These are phyloP conservation scores for Thielaviopsis euricoi DNA, from an alignment of 2,329 filamentous ascomycete species.

Conservation along the genomic window DNA sequence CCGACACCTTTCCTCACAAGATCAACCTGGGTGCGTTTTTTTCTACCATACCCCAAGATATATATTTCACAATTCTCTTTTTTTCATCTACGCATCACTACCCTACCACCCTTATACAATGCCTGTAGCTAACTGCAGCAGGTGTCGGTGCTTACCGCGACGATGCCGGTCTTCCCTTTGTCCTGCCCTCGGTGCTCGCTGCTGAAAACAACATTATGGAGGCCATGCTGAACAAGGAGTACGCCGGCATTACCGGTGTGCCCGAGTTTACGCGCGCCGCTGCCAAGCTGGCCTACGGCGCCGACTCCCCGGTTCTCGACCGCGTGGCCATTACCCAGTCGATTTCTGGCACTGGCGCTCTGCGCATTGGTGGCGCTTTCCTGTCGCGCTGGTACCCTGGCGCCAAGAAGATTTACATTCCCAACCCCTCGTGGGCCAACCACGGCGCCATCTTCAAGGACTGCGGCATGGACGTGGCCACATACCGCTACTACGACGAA, in stretches of 20 bases:
- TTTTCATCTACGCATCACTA: slow-evolving; percentile 2
- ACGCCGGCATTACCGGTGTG: slow-evolving; percentile 92
- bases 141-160: slow-evolving; percentile 97
- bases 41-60: slow-evolving; percentile 4
- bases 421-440: slow-evolving; percentile 93
- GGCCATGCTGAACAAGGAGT: slow-evolving; percentile 80
- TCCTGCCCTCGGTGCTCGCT: slow-evolving; percentile 79
- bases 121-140: slow-evolving; percentile 18
- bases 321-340: slow-evolving; percentile 88
- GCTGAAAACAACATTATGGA: slow-evolving; percentile 78
- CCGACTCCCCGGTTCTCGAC: slow-evolving; percentile 57
- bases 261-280: slow-evolving; percentile 88
- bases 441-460: slow-evolving; percentile 94
- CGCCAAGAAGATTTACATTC: slow-evolving; percentile 92
- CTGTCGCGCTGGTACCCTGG: slow-evolving; percentile 79
- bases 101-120: neutral
- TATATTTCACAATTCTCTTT: neutral
- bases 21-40: slow-evolving; percentile 70
- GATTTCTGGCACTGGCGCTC: slow-evolving; percentile 92
- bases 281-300: slow-evolving; percentile 77
- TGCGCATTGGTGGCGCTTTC: slow-evolving; percentile 90
- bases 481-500: slow-evolving; percentile 99
- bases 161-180: slow-evolving; percentile 93
- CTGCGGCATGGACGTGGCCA: slow-evolving; percentile 75
- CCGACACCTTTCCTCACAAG: slow-evolving; percentile 83